These are phyloP conservation scores for Hygrophila difformis DNA, from an alignment of 257 asterid genomes.

Conservation along the genomic window DNA sequence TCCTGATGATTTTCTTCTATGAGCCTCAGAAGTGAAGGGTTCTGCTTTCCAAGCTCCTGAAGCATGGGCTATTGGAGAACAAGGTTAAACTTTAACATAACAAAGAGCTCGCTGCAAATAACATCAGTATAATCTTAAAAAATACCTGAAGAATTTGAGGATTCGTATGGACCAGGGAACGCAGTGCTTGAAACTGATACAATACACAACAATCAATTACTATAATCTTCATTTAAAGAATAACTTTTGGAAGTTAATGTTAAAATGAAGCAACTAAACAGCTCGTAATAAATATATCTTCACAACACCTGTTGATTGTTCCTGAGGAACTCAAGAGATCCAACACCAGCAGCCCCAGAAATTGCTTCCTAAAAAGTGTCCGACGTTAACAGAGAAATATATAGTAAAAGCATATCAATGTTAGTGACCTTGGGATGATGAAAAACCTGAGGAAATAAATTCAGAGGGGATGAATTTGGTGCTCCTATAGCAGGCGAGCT, in stretches of 20 bases:
- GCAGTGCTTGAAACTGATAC: conserved; percentile 76
- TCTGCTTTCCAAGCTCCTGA: conserved; percentile 87
- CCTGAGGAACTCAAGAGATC: conserved; percentile 78
- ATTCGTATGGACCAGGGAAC: conserved; percentile 77
- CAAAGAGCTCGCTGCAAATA: neutral
- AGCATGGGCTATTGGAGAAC: conserved; percentile 67
- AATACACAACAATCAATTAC: too few species aligned
- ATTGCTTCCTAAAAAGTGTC: conserved; percentile 31
- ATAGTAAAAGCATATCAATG: neutral
- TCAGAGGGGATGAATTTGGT: conserved; percentile 72
- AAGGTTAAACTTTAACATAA: too few species aligned
- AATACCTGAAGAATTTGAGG: conserved; percentile 87
- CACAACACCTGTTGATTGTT: conserved; percentile 53
- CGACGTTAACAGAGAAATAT: neutral
- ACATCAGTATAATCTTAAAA: too few species aligned
- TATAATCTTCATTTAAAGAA: neutral
- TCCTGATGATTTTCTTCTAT: conserved; percentile 87
- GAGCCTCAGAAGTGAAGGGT: conserved; percentile 66
- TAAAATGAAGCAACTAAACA: too few species aligned
- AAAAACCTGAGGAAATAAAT: conserved; percentile 72
- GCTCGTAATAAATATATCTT: too few species aligned
- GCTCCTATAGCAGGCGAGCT: conserved; percentile 42
- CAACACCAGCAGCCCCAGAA: conserved; percentile 51
- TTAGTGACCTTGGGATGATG: conserved; percentile 3
- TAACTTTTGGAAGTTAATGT: neutral